Evolutionary conservation across 2,329 filamentous ascomycete species (phyloP).

Genomic region (Nemania sp.): DNA sequence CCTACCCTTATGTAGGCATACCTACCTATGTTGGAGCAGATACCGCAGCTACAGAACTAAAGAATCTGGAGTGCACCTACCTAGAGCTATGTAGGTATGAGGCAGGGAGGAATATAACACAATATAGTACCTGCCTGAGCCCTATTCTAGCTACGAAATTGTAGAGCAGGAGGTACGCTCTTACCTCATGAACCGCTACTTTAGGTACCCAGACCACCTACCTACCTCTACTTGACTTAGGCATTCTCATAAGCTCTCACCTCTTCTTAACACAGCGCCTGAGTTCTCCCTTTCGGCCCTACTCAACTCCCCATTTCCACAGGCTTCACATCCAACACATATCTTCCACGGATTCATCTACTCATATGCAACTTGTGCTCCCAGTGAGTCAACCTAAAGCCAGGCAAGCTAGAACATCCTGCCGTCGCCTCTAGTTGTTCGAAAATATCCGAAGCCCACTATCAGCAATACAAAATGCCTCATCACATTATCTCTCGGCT

Average conservation of each 20-base stretch:
- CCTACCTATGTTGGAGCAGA: neutral
- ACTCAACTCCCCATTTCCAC: neutral
- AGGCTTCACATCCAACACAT: neutral
- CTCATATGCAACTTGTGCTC: neutral
- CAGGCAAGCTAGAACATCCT: neutral
- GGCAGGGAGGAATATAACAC: no score
- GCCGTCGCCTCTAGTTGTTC: neutral
- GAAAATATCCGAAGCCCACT: neutral
- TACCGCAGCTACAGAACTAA: neutral
- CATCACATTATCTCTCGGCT: conserved; percentile 11
- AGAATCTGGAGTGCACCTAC: no score
- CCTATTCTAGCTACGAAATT: no score
- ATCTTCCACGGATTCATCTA: neutral
- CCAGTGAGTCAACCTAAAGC: neutral
- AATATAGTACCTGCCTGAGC: no score
- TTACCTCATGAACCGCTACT: neutral
- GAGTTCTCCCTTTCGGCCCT: neutral
- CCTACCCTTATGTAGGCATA: neutral
- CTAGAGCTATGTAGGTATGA: no score
- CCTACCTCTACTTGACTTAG: no score
- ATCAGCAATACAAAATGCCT: conserved; percentile 16
- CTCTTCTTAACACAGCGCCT: neutral
- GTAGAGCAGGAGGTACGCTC: no score
- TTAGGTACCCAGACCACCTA: neutral
- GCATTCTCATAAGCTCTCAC: neutral